These are phyloP conservation scores for Cymodocea nodosa DNA, from an alignment of 116 monocot species.

Conservation along the genomic window DNA sequence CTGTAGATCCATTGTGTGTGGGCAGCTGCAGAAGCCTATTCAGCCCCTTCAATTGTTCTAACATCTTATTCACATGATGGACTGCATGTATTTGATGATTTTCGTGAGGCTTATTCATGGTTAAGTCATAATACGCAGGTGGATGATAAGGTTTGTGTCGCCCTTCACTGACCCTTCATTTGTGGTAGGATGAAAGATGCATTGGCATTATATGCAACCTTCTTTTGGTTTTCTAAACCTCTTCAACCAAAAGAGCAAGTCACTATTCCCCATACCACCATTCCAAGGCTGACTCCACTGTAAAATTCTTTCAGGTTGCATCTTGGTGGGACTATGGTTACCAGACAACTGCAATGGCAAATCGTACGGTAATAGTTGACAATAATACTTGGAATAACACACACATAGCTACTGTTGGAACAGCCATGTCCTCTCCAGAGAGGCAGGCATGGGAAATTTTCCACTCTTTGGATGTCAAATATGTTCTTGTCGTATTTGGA, in stretches of 20 bases:
- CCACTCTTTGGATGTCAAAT: slow-evolving; percentile 90
- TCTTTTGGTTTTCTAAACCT: too few species aligned
- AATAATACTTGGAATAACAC: slow-evolving; percentile 99
- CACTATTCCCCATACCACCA: too few species aligned
- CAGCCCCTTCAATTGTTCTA: slow-evolving; percentile 95
- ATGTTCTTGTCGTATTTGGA: slow-evolving; percentile 97
- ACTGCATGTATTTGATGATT: slow-evolving; percentile 98
- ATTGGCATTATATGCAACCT: too few species aligned
- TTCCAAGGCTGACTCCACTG: background rate
- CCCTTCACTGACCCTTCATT: background rate
- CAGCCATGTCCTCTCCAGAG: slow-evolving; percentile 98
- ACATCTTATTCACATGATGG: slow-evolving; percentile 86
- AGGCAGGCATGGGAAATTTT: slow-evolving; percentile 94
- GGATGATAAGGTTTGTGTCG: slow-evolving; percentile 74
- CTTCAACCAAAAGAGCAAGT: too few species aligned
- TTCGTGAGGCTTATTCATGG: slow-evolving; percentile 98
- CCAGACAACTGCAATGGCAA: slow-evolving; percentile 99
- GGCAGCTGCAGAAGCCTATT: slow-evolving; percentile 98
- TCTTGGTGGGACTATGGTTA: slow-evolving; percentile 99
- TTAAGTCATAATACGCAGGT: slow-evolving; percentile 85
- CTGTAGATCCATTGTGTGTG: slow-evolving; percentile 93
- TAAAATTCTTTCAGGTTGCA: slow-evolving; percentile 50
- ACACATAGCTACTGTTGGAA: slow-evolving; percentile 96
- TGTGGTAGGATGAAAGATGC: too few species aligned
- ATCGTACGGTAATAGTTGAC: slow-evolving; percentile 93